These are phyloP conservation scores for Sporothrix protearum DNA, from an alignment of 2,329 filamentous ascomycete genomes.

Conservation along the genomic window DNA sequence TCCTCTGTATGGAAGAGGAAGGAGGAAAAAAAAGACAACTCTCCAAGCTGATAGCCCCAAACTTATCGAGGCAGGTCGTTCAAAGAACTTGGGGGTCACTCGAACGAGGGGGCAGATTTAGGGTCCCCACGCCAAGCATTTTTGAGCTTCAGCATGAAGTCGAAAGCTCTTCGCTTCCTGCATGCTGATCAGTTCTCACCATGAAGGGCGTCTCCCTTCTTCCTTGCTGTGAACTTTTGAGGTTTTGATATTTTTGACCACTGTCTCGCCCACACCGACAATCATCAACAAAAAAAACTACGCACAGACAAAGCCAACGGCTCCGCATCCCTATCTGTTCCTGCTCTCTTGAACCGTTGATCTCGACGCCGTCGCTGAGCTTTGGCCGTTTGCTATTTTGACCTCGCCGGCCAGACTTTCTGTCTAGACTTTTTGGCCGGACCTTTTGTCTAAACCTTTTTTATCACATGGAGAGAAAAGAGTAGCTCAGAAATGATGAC, in stretches of 20 bases:
- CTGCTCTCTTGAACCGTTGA: neutral
- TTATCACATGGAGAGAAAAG: neutral
- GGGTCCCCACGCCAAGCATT: slow-evolving; percentile 1
- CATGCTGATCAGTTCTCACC: neutral
- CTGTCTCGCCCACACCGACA: neutral
- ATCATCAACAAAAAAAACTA: neutral
- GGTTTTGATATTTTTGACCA: neutral
- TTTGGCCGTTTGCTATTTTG: slow-evolving; percentile 15
- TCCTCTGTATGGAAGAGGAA: neutral
- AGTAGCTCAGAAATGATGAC: neutral
- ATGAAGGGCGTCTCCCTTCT: neutral
- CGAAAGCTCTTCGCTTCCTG: neutral
- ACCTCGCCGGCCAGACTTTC: neutral
- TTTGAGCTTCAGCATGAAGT: neutral
- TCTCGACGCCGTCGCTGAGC: neutral
- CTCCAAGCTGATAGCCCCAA: neutral
- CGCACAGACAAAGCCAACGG: neutral
- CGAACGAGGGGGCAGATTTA: neutral
- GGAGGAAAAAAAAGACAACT: neutral
- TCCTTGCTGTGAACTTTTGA: neutral
- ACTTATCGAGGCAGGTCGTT: neutral
- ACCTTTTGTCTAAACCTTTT: neutral
- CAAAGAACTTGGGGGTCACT: neutral
- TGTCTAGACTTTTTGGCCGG: neutral
- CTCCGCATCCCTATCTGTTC: neutral